Evolutionary conservation across 83 land plant species (phyloP).

Genomic region (Diphasiastrum complanatum): DNA sequence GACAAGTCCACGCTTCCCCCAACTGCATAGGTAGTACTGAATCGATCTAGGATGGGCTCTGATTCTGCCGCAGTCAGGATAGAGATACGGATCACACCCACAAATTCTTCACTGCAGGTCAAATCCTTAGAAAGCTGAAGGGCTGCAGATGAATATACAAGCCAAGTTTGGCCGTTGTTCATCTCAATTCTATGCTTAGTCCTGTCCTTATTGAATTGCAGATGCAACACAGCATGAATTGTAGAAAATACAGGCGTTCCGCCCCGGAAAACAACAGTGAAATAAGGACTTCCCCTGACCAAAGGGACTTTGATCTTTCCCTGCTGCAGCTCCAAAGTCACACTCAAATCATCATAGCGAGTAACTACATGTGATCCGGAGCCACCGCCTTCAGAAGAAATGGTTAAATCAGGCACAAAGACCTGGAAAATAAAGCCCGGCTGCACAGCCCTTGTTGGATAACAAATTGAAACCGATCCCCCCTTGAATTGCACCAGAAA

Average conservation of each 20-base stretch:
- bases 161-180: conserved; percentile 34
- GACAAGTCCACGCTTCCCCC: conserved; percentile 17
- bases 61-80: conserved; percentile 1
- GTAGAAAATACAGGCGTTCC: conserved; percentile 28
- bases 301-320: conserved; percentile 26
- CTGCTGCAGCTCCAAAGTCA: conserved; percentile 21
- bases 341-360: conserved; percentile 37
- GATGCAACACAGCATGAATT: conserved; percentile 14
- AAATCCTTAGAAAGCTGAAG: conserved; percentile 3
- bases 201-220: conserved; percentile 17
- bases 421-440: conserved; percentile 22
- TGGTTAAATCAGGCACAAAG: conserved; percentile 24
- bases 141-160: conserved; percentile 26
- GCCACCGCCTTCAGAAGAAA: not conserved
- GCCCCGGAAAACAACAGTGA: conserved; percentile 22
- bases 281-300: conserved; percentile 38
- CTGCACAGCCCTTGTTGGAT: conserved; percentile 12
- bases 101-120: not conserved
- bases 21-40: conserved; percentile 21
- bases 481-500: conserved; percentile 24
- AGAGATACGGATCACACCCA: conserved; percentile 29
- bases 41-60: conserved; percentile 11
- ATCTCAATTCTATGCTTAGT: conserved; percentile 31
- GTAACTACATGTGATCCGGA: conserved; percentile 18
- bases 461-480: conserved; percentile 24